phyloP scores from a whole-genome alignment of 2,329 filamentous ascomycete species.

The Sporothrix schenckii region DNA sequence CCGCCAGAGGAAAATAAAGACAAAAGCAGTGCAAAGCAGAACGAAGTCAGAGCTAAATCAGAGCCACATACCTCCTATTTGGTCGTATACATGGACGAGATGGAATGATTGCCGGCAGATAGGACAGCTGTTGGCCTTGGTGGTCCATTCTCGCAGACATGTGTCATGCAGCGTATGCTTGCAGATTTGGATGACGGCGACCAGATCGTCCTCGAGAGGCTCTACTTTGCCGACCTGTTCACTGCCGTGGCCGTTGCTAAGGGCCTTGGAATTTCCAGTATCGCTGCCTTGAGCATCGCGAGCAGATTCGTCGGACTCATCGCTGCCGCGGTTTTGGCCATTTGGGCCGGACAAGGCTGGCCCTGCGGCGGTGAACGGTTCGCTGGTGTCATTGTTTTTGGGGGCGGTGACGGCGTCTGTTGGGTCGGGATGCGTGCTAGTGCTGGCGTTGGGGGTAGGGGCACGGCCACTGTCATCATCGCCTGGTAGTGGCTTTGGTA shows the following conservation, averaged over 20 bases:
- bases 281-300: background rate
- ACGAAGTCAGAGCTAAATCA: background rate
- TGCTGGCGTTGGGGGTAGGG: conserved; percentile 23
- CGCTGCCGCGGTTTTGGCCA: conserved; percentile 11
- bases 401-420: conserved; percentile 5
- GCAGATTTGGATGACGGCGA: conserved; percentile 71
- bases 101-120: conserved; percentile 95
- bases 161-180: conserved; percentile 91
- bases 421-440: conserved; percentile 1
- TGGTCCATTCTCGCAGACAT: conserved; percentile 91
- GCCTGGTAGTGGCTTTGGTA: conserved; percentile 18
- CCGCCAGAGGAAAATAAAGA: background rate
- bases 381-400: conserved; percentile 24
- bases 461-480: conserved; percentile 28
- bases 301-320: background rate
- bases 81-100: conserved; percentile 79
- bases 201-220: conserved; percentile 46
- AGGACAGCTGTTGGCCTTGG: conserved; percentile 95
- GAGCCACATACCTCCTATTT: conserved; percentile 67
- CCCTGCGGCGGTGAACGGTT: background rate
- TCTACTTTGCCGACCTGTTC: conserved; percentile 34
- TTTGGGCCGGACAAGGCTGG: conserved; percentile 9
- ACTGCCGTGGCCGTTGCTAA: conserved; percentile 36
- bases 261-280: background rate
- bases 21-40: background rate